Base-by-base conservation (phyloP, 768 basidiomycete genomes). In the Lyophyllum decastes region DNA sequence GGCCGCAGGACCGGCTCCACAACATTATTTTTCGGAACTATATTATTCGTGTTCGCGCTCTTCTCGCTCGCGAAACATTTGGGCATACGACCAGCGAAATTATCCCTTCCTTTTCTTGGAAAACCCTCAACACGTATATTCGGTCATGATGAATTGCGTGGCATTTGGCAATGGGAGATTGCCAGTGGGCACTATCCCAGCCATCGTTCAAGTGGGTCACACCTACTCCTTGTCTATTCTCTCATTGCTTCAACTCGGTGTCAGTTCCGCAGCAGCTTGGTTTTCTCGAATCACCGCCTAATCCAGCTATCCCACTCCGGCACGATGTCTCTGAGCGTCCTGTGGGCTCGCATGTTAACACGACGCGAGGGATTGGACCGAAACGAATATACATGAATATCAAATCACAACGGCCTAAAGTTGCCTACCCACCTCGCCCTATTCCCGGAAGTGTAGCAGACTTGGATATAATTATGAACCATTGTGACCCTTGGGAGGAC, bases 91-190 rank as follows among this genome's bases (percentile, higher is more conserved):
- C 11, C 35, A 17, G 14, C 9, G 35, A 38, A 38, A 38, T 11
- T 4, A 4, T 38, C 35, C 6, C 9, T 38, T 12, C 76, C 78
- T 12, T 78, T 83, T 41, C 70, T 75, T 16, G 78, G 78, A 35
- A 85, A 87, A 49, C 77, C 84, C 12, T 76, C 88, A 19, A 92
- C 92, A 16, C 79, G 93, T 19, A 84, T 94, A 34, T 93, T 82
- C 66, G 77, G 77, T 52, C 78, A 87, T 44, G 85, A 89, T 57
- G 94, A 97, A 66, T 68, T 96, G 45, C 90, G 89, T 66, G 80
- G 87, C 55, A 91, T 98, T 70, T 98, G 95, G 95, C 79, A 87
- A 58, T 98, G 94, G 94, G 96, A 98, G 74, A 82, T 98, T 54
- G 78, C 84, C 25, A 91, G 92, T 61, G 96, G 96, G 1, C 94